Percentiles rank a stretch among this genome's conserved stretches.
Conservation (phyloP, 768 basidiomycete species). For the Xerocomellus chrysenteron region DNA sequence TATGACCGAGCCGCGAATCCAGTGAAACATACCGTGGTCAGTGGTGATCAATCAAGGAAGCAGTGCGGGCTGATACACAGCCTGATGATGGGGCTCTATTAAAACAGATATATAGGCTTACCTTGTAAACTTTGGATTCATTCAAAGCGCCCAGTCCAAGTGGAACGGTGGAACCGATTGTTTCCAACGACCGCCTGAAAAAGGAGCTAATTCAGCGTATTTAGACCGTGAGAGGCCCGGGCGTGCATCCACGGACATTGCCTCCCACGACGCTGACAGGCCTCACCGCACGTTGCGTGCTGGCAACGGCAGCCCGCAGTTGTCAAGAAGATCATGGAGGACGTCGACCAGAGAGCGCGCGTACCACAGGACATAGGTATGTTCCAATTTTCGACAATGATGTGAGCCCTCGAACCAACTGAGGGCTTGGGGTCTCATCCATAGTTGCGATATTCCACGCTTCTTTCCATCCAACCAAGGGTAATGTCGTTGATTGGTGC, state of each 20-base stretch:
- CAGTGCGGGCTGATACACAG: not conserved
- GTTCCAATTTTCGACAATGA: constrained; percentile 5
- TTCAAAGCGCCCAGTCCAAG: not conserved
- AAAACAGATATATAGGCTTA: not conserved
- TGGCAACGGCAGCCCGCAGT: constrained; percentile 23
- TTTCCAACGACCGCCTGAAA: not conserved
- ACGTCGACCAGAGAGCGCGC: constrained; percentile 31
- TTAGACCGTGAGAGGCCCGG: constrained; percentile 26
- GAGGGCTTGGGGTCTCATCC: not conserved
- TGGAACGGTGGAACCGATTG: not conserved
- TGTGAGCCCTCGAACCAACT: not conserved
- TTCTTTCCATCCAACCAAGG: constrained; percentile 81
- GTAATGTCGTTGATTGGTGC: constrained; percentile 79
- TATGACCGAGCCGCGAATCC: not conserved
- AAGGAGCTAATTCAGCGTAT: constrained; percentile 22
- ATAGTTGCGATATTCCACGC: constrained; percentile 81
- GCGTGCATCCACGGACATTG: constrained; percentile 18
- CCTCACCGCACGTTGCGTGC: constrained; percentile 19
- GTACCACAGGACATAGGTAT: constrained; percentile 56
- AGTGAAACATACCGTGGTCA: not conserved
- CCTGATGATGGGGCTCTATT: not conserved
- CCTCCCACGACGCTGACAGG: constrained; percentile 20
- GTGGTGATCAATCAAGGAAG: constrained; percentile 7
- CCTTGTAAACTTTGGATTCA: not conserved
- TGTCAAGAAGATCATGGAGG: constrained; percentile 24